These are phyloP conservation scores for Euphorbia pulcherrima DNA, from an alignment of 345 rosid species.

Conservation along the genomic window DNA sequence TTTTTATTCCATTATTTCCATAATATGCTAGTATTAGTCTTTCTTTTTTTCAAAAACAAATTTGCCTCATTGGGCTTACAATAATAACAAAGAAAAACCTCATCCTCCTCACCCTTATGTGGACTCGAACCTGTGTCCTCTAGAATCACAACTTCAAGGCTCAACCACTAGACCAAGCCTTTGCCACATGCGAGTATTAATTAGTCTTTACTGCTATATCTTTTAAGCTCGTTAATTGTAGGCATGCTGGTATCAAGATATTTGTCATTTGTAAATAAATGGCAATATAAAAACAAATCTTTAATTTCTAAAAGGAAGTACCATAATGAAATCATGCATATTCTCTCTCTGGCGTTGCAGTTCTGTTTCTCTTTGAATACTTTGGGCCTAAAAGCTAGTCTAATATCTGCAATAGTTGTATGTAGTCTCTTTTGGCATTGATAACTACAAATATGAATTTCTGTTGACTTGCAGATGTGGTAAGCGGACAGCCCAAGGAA, in stretches of 20 bases:
- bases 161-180: too few relatives aligned
- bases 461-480: conserved; percentile 54
- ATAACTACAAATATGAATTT: conserved; percentile 7
- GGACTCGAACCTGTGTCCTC: too few relatives aligned
- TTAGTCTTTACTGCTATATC: too few relatives aligned
- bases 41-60: too few relatives aligned
- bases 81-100: too few relatives aligned
- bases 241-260: not conserved
- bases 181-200: too few relatives aligned
- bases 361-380: not conserved
- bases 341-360: not conserved
- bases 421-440: not conserved
- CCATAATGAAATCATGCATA: not conserved
- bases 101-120: too few relatives aligned
- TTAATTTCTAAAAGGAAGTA: not conserved
- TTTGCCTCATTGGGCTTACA: too few relatives aligned
- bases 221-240: too few relatives aligned
- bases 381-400: not conserved
- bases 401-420: not conserved
- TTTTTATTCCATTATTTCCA: too few relatives aligned
- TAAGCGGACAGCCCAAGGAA: conserved; percentile 80
- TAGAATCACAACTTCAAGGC: too few relatives aligned
- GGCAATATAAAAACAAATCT: not conserved
- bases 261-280: not conserved
- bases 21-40: too few relatives aligned